Base-by-base conservation (phyloP, 2,329 filamentous ascomycete species). In the Fusarium nisikadoi region DNA sequence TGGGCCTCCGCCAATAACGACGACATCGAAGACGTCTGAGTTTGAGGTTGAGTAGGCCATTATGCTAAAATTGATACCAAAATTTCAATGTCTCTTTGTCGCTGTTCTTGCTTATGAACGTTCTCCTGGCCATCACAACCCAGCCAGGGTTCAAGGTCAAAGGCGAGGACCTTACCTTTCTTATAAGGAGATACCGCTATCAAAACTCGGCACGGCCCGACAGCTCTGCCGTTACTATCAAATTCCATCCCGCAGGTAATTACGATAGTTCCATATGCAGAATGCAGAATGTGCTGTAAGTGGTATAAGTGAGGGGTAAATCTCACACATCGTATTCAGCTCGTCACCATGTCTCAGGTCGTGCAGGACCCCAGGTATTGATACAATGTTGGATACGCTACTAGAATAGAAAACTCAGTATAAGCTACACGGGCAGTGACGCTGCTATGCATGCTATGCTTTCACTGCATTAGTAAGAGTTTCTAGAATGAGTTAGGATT, bases 1-100 rank as follows among this genome's bases (percentile, higher is more conserved):
- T 1, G 69, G 67, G 3, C 69, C 69, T 35, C 68, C 69, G 8
- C 69, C 69, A 0, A 71, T n/a, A 0, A 71, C 58, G 5, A 71
- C n/a, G 25, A 71, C 62, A 31, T 71, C 68, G 12, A 53, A 71
- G 25, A 60, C 6, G 8, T 65, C 53, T 7, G 35, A n/a, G 14
- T 35, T 52, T 8, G 33, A 39, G 19, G 38, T 27, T 13, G 33
- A 27, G 2, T 52, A 27, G 5, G 33, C 17, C 33, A 50, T 49
- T 13, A 4, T 49, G 3, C 13, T 8, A 2, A 3, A 33, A 12
- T 2, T 23, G 14, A 19, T 33, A 1, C 23, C 3, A 4, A n/a
- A 47, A 49, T 12, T 16, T 19, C 23, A 11, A 2, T 16, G 16
- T 4, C 16, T 49, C 46, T 5, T 13, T 13, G 9, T 23, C 10